Conservation (phyloP, 495 filamentous ascomycete genomes). For the Stereocaulon alpinum region DNA sequence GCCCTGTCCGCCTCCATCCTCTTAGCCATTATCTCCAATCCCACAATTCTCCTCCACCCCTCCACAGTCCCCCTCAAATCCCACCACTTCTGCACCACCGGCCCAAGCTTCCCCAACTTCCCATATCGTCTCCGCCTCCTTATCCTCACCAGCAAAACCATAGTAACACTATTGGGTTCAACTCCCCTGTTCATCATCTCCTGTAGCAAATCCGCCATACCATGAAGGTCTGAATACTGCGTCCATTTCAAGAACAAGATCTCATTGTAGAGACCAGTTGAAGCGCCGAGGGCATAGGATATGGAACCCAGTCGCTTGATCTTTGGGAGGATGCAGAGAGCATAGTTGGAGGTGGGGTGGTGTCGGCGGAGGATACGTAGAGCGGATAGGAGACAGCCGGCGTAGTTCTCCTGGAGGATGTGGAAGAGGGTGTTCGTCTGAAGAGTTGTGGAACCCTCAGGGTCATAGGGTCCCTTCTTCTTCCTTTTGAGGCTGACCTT, state of each 20-base stretch:
- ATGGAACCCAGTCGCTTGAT: constrained; percentile 60
- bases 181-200: constrained; percentile 73
- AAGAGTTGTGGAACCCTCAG: constrained; percentile 3
- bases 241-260: constrained; percentile 55
- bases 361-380: constrained; percentile 51
- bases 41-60: constrained; percentile 12
- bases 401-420: constrained; percentile 57
- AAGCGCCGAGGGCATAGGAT: constrained; percentile 63
- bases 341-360: constrained; percentile 53
- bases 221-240: constrained; percentile 48
- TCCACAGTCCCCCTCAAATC: constrained; percentile 19
- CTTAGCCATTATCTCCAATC: not conserved
- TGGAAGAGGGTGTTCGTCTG: constrained; percentile 27
- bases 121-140: constrained; percentile 23
- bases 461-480: not conserved
- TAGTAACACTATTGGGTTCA: constrained; percentile 47
- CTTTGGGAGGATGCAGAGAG: constrained; percentile 52
- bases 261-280: constrained; percentile 64
- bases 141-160: constrained; percentile 36
- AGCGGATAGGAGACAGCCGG: constrained; percentile 50
- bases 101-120: constrained; percentile 9
- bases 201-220: constrained; percentile 49
- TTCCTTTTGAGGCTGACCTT: not conserved
- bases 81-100: constrained; percentile 30
- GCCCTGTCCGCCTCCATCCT: not conserved